Conservation (phyloP, 2,329 filamentous ascomycete genomes). For the Alternaria metachromatica region DNA sequence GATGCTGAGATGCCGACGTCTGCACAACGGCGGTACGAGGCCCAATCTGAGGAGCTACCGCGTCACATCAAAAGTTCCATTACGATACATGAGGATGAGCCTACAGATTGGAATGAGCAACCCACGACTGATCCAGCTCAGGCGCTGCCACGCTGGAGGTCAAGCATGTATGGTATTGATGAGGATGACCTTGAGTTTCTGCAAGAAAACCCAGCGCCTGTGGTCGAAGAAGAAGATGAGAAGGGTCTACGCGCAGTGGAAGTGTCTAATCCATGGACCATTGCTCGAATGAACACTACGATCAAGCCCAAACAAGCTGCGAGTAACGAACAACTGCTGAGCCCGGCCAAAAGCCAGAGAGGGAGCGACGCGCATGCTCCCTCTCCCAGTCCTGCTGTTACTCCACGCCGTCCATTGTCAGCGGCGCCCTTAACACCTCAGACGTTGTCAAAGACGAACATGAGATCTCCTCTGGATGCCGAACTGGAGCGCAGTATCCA, state of each 20-base stretch:
- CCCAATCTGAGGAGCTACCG: neutral
- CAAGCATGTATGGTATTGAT: slow-evolving; percentile 50
- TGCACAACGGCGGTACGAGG: neutral
- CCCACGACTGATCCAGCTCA: neutral
- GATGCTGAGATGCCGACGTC: neutral
- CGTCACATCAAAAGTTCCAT: neutral
- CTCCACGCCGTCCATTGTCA: neutral
- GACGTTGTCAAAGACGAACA: slow-evolving; percentile 14
- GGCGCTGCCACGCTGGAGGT: slow-evolving; percentile 35
- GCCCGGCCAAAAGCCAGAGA: slow-evolving; percentile 30
- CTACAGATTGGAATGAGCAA: neutral
- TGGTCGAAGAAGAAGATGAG: slow-evolving; percentile 33
- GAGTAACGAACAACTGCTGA: slow-evolving; percentile 30
- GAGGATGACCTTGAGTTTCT: slow-evolving; percentile 43
- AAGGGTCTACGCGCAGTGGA: slow-evolving; percentile 40
- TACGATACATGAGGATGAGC: neutral
- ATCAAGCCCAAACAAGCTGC: slow-evolving; percentile 21
- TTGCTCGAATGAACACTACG: slow-evolving; percentile 55
- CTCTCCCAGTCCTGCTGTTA: slow-evolving; percentile 13
- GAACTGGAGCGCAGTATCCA: slow-evolving; percentile 19
- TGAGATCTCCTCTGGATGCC: neutral
- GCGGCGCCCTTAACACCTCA: slow-evolving; percentile 26
- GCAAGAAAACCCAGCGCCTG: slow-evolving; percentile 17
- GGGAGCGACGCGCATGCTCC: neutral
- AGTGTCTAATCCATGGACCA: slow-evolving; percentile 58